Evolutionary conservation across 225 moss, liverwort and hornwort genomes (phyloP).

Genomic region (Marchantia polymorpha): DNA sequence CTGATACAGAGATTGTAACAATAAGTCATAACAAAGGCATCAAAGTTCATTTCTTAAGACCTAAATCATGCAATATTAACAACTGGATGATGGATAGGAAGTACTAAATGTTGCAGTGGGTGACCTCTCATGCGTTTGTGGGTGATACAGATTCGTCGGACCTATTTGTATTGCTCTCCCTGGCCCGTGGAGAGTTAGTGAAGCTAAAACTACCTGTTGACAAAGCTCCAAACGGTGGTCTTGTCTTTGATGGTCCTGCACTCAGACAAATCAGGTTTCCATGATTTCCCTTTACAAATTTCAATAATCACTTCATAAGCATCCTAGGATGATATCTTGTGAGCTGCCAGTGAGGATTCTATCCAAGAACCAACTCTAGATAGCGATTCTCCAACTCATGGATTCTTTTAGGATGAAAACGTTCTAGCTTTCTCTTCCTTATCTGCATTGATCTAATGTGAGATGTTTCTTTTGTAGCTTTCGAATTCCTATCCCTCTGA

Average conservation of each 20-base stretch:
- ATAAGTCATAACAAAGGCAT: neutral
- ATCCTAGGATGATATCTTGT: too few species aligned
- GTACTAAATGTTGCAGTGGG: neutral
- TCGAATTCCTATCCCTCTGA: conserved; percentile 50
- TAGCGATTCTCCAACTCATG: too few species aligned
- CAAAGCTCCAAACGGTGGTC: conserved; percentile 36
- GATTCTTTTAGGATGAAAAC: too few species aligned
- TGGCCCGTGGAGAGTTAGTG: conserved; percentile 65
- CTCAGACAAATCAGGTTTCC: conserved; percentile 62
- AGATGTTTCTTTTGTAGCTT: conserved; percentile 47
- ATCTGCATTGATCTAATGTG: neutral
- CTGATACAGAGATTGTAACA: neutral
- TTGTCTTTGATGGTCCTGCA: conserved; percentile 48
- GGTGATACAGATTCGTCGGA: conserved; percentile 51
- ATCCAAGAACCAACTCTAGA: too few species aligned
- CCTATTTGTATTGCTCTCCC: conserved; percentile 59
- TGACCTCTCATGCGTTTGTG: neutral
- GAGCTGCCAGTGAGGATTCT: too few species aligned
- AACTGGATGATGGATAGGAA: neutral
- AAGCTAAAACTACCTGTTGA: conserved; percentile 58
- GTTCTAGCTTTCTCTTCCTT: neutral
- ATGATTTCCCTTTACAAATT: neutral
- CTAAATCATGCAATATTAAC: neutral
- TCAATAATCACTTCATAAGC: neutral
- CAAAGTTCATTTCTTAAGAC: too few species aligned